Evolutionary conservation across 2,329 filamentous ascomycete genomes (phyloP).

Genomic region (Pyricularia pennisetigena): DNA sequence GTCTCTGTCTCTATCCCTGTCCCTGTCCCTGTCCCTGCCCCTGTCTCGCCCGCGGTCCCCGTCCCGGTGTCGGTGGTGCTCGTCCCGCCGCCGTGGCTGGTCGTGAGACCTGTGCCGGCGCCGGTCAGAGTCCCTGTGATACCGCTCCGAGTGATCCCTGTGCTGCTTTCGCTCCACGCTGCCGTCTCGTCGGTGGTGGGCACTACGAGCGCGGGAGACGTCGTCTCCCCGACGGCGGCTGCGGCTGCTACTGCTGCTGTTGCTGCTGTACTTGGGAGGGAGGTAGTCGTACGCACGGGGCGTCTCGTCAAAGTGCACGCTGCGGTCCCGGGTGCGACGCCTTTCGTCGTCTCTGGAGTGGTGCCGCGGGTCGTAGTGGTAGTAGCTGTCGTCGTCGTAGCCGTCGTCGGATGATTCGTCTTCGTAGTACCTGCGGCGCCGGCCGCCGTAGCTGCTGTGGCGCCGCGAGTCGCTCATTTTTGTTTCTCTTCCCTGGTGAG

Average conservation of each 20-base stretch:
- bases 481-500: too few species aligned
- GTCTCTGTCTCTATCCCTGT: neutral
- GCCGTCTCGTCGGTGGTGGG: neutral
- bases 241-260: neutral
- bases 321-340: neutral
- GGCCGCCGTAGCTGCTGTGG: neutral
- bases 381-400: neutral
- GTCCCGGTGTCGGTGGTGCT: conserved; percentile 4
- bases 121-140: neutral
- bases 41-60: neutral
- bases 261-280: neutral
- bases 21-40: neutral
- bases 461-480: neutral
- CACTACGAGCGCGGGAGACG: neutral
- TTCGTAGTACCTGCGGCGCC: neutral
- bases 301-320: neutral
- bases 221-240: neutral
- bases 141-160: neutral
- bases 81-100: neutral
- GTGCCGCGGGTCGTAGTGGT: neutral
- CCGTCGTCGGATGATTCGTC: neutral
- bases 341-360: neutral
- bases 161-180: neutral
- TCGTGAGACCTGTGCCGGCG: neutral
- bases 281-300: neutral